Evolutionary conservation across 768 basidiomycete genomes (phyloP).

Genomic region (Suillus cothurnatus): DNA sequence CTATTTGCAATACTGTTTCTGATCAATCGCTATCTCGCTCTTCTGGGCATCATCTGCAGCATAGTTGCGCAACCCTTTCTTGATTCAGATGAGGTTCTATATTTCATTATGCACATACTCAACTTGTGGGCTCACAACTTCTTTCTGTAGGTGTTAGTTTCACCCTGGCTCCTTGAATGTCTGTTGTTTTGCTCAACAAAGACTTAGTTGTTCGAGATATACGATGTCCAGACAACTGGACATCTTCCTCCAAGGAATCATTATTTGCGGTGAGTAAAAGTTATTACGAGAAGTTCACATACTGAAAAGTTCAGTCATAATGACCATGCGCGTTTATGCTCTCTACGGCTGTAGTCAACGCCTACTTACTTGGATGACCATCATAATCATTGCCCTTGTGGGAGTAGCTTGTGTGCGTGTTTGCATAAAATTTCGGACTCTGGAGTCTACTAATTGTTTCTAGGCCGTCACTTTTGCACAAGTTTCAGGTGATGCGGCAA

Average conservation of each 20-base stretch:
- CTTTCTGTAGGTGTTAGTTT: slow-evolving; percentile 5
- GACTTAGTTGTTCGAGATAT: not conserved
- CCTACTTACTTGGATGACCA: slow-evolving; percentile 40
- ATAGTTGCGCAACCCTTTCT: not conserved
- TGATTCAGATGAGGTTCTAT: not conserved
- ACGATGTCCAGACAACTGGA: not conserved
- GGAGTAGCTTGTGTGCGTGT: slow-evolving; percentile 39
- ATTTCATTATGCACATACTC: not conserved
- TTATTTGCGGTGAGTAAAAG: not conserved
- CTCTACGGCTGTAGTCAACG: slow-evolving; percentile 46
- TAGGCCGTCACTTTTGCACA: slow-evolving; percentile 39
- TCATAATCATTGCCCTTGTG: slow-evolving; percentile 33
- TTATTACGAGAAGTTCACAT: not conserved
- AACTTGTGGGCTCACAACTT: not conserved
- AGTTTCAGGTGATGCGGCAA: slow-evolving; percentile 41
- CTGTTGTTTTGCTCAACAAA: not conserved
- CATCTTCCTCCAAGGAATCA: not conserved
- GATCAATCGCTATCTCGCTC: not conserved
- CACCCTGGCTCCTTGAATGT: not conserved
- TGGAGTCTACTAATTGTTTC: not conserved
- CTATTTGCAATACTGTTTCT: not conserved
- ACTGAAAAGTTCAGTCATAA: slow-evolving; percentile 37
- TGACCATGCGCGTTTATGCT: slow-evolving; percentile 52
- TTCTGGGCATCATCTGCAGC: not conserved
- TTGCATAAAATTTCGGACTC: not conserved